These are phyloP conservation scores for Juncus inflexus DNA, from an alignment of 176 grass and related monocot species.

Conservation along the genomic window DNA sequence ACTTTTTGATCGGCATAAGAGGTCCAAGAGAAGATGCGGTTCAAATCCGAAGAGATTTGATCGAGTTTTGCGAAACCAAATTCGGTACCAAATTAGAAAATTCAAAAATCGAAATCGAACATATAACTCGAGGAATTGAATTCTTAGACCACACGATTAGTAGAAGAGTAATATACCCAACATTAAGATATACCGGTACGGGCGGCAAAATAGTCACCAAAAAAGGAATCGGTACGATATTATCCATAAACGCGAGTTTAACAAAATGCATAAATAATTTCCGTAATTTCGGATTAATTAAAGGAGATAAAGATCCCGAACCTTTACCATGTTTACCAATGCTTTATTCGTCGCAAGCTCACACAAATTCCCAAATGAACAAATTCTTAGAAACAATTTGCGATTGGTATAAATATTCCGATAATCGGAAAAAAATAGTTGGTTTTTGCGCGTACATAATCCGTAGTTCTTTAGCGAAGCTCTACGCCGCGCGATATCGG, in stretches of 20 bases:
- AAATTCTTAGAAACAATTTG: conserved; percentile 97
- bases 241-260: conserved; percentile 79
- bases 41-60: conserved; percentile 56
- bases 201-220: conserved; percentile 73
- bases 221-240: conserved; percentile 76
- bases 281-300: conserved; percentile 88
- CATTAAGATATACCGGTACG: conserved; percentile 68
- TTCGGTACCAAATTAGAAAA: conserved; percentile 79
- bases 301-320: conserved; percentile 83
- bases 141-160: conserved; percentile 92
- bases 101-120: conserved; percentile 77
- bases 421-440: conserved; percentile 93
- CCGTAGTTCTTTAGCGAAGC: conserved; percentile 83
- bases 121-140: conserved; percentile 88
- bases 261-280: conserved; percentile 79
- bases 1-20: conserved; percentile 80
- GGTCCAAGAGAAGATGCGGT: conserved; percentile 76
- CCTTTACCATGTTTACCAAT: conserved; percentile 72
- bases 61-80: conserved; percentile 66
- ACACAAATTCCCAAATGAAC: conserved; percentile 99
- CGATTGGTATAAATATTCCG: conserved; percentile 89
- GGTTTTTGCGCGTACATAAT: conserved; percentile 89
- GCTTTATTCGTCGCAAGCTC: conserved; percentile 84
- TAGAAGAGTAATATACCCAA: conserved; percentile 78
- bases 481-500: conserved; percentile 85